phyloP scores from a whole-genome alignment of 768 basidiomycete species.

The Tricholoma bakamatsutake region DNA sequence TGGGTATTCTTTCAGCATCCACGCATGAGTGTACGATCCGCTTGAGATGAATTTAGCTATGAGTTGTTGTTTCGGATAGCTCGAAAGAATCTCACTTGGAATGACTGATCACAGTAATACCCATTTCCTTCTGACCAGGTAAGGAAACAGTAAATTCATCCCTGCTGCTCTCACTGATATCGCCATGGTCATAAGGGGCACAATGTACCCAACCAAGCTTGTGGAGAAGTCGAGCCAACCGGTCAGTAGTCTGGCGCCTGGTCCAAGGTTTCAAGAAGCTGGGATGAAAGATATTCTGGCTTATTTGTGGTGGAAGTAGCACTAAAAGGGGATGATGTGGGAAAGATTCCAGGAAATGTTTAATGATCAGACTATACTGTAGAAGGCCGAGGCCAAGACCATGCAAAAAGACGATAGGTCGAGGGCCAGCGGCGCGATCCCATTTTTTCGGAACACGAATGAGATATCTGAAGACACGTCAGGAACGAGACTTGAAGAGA shows the following conservation, averaged over 20 bases:
- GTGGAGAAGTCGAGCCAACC: conserved; percentile 50
- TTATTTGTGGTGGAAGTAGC: conserved; percentile 76
- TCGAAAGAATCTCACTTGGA: conserved; percentile 64
- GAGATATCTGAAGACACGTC: conserved; percentile 49
- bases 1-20: conserved; percentile 80
- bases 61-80: background rate
- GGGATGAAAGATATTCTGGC: conserved; percentile 78
- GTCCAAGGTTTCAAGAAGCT: conserved; percentile 65
- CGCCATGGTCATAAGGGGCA: conserved; percentile 15
- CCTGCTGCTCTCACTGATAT: conserved; percentile 10
- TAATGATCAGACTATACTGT: conserved; percentile 62
- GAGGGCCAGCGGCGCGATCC: conserved; percentile 48
- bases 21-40: conserved; percentile 80
- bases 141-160: conserved; percentile 18
- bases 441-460: conserved; percentile 65
- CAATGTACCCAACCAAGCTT: conserved; percentile 59
- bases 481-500: background rate
- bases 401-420: conserved; percentile 81
- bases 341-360: conserved; percentile 48
- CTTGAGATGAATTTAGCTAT: conserved; percentile 26
- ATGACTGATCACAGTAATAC: conserved; percentile 79
- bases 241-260: conserved; percentile 51
- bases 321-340: conserved; percentile 72
- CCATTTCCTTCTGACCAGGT: conserved; percentile 28
- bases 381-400: conserved; percentile 82